These are phyloP conservation scores for Russula sp. DNA, from an alignment of 768 basidiomycete genomes.

Conservation along the genomic window DNA sequence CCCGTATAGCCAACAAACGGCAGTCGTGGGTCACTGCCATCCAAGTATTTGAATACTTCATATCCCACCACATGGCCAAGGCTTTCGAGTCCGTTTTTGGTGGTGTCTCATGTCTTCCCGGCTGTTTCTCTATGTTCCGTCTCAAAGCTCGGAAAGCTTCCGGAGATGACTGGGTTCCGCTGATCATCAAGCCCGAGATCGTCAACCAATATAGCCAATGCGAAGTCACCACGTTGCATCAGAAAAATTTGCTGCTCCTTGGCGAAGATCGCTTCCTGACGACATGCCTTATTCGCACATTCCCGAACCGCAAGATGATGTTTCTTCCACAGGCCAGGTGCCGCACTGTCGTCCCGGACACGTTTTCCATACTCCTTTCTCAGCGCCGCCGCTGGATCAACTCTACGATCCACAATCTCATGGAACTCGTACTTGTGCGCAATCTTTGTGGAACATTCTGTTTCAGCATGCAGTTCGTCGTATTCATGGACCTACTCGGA, in stretches of 20 bases:
- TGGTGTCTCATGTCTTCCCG: conserved; percentile 97
- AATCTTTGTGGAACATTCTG: conserved; percentile 99
- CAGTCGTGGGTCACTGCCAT: conserved; percentile 98
- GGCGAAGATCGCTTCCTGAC: conserved; percentile 99
- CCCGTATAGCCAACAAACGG: conserved; percentile 96
- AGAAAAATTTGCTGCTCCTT: conserved; percentile 93
- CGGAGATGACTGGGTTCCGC: conserved; percentile 96
- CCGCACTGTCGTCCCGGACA: conserved; percentile 93
- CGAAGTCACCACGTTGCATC: conserved; percentile 89
- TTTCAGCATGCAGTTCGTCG: conserved; percentile 99
- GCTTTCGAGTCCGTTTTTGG: conserved; percentile 99
- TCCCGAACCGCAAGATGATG: conserved; percentile 99
- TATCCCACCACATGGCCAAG: conserved; percentile 97
- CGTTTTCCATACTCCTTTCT: conserved; percentile 86
- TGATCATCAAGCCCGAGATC: conserved; percentile 95
- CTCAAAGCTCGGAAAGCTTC: conserved; percentile 84
- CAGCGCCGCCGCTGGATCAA: conserved; percentile 99
- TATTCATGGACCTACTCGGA: conserved; percentile 93
- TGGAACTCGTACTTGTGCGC: conserved; percentile 96
- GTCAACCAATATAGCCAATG: conserved; percentile 95
- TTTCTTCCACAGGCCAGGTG: conserved; percentile 96
- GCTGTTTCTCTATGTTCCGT: conserved; percentile 99
- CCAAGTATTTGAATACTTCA: conserved; percentile 98
- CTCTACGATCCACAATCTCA: conserved; percentile 97
- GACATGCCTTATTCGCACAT: conserved; percentile 91